Evolutionary conservation across 2,329 filamentous ascomycete species (phyloP), one percentile per base, ranked within the genome.

Genomic region (Colletotrichum scovillei): DNA sequence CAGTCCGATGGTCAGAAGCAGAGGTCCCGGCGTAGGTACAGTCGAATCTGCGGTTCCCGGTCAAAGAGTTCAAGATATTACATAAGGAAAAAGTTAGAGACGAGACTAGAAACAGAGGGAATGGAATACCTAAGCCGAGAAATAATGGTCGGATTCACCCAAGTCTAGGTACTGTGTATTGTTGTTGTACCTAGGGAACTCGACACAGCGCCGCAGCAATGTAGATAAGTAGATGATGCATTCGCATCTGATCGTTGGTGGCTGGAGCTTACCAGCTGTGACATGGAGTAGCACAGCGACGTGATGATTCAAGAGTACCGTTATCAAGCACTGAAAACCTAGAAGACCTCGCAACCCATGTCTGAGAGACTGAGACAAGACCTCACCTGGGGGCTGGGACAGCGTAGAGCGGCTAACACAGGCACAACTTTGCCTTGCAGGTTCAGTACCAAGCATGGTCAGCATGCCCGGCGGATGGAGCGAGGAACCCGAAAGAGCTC

Each of bases 241-340:
- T 16, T 6, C 12, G 38, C 38, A 42, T n/a, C 42, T n/a, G 8
- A n/a, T 49, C 38, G 35, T 42, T 69, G 57, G 55, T 65, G 53
- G 55, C 59, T 69, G 59, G 42, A 69, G 66, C 59, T 32, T 53
- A 56, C 42, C 28, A 66, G 30, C 42, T 49, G 35, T 49, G 42
- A 49, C 42, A 22, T 49, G 42, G 42, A 49, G 42, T 7, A n/a
- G 42, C 19, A n/a, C 19, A 11, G 8, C 35, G 19, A 42, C 30
- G 38, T 63, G 59, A 42, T 58, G 59, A 64, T 64, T 28, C 64
- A 38, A 35, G 58, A 69, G 66, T 69, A 46, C 66, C 49, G 52
- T 24, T 56, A 46, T 53, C 52, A 58, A 67, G 65, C 57, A 28
- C 28, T 16, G 30, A 42, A 42, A 26, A 32, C 53, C 64, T 49